Evolutionary conservation across 371 early-diverging fungal species (phyloP), one percentile per base, ranked within the genome.

Genomic region (Mortierella sp.): DNA sequence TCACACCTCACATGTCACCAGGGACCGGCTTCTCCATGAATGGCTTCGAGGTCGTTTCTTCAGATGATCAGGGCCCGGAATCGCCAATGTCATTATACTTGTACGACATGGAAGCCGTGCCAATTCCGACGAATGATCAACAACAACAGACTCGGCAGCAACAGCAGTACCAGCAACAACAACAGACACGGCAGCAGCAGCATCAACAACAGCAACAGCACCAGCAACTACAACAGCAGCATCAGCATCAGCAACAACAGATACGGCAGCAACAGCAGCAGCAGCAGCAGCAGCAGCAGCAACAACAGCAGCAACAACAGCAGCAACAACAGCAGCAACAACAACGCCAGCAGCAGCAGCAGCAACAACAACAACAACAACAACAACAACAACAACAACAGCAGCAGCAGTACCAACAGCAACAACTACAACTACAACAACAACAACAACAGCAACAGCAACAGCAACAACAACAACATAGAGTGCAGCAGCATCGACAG

Each of bases 401-500:
- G 18, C 62, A 54, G 6, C 20, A 45, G 16, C 35, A 35, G 3
- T 8, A 8, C 5, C 62, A 60, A 8, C 73, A 58, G 35, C 59
- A 26, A 28, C 24, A 14, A 14, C 60, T 3, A 59, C 43, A 20
- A 5, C 59, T 24, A 24, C 28, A 10, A 16, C 37, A 35, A 35
- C 35, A 35, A 35, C 35, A 35, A 6, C 35, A 35, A 4, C 40
- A 73, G 18, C 62, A 54, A 16, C 20, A 45, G 16, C 45, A 24
- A 5, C 24, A 62, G 32, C 32, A 60, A 24, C 69, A 49, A 24
- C 62, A 61, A 35, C 54, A 52, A 28, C 30, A 64, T 4, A 45
- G 16, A 16, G 26, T 58, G 6, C 35, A 32, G 26, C 60, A 57
- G 32, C 26, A 32, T 9, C 51, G n/a, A 18, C 51, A n/a, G 18